Evolutionary conservation across 75 land plant genomes (phyloP).

Genomic region (Selaginella moellendorffii): DNA sequence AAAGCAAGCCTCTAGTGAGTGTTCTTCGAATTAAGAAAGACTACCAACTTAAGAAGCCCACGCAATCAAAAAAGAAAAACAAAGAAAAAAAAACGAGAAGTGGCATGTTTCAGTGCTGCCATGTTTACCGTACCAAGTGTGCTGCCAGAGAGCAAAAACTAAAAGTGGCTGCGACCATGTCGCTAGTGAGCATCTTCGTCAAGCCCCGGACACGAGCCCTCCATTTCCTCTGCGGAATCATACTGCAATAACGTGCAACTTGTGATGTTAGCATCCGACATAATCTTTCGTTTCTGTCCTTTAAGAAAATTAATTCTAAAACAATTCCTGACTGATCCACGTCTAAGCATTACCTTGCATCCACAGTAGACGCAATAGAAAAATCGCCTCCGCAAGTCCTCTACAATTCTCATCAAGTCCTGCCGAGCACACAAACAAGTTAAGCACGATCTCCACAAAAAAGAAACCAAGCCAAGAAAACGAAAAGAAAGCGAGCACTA

Average conservation of each 20-base stretch:
- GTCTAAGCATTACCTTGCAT: constrained; percentile 40
- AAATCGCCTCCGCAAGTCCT: constrained; percentile 40
- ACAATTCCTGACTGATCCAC: no score
- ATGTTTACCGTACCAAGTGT: no score
- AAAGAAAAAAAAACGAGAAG: no score
- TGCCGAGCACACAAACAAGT: background rate
- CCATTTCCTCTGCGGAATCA: constrained; percentile 43
- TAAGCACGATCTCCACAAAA: background rate
- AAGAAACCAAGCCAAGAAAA: background rate
- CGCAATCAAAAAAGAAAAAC: no score
- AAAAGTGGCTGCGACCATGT: background rate
- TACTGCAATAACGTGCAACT: constrained; percentile 32
- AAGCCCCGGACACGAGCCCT: constrained; percentile 46
- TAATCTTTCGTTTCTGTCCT: background rate
- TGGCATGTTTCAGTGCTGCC: no score
- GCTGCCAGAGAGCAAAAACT: no score
- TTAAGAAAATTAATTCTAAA: background rate
- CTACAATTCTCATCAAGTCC: constrained; percentile 15
- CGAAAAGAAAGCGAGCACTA: background rate
- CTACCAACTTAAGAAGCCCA: no score
- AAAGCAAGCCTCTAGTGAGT: no score
- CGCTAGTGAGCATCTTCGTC: constrained; percentile 60
- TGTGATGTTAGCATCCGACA: background rate
- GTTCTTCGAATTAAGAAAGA: no score
- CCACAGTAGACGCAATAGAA: constrained; percentile 73